Base-by-base conservation (phyloP, 495 filamentous ascomycete genomes). In the Penicillium mononematosum region DNA sequence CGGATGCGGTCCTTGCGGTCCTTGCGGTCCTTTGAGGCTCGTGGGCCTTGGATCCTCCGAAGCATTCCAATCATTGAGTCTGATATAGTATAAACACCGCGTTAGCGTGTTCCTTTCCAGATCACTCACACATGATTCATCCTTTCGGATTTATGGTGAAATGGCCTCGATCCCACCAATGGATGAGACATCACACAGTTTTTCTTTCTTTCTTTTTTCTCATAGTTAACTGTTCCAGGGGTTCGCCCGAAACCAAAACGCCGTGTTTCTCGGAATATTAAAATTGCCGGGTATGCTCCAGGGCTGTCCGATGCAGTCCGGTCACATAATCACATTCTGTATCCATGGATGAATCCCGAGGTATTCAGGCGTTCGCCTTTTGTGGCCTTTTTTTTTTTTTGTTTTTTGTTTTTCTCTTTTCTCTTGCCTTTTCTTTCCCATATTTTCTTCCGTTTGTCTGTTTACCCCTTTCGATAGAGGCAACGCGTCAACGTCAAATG, bases 1-100 rank as follows among this genome's bases (percentile, higher is more conserved):
- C 32, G 32, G 32, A 29, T 8, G 27, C 27, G 27, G 31, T 8
- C 49, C 54, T 49, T 44, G 47, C 20, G 53, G 25, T 50, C 34
- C 39, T 56, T 55, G 25, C 25, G 25, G 25, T 27, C 25, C 25
- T 47, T 56, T 65, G 61, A 67, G 66, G 59, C 67, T 67, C 65
- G 39, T 53, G 39, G 50, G 53, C 47, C 53, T 47, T 17, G 36
- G 20, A 46, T 44, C 19, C 11, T n/a, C 41, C 38, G 49, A 27
- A 51, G 16, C 16, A 52, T 53, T 53, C 38, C 50, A 44, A 53
- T 51, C 49, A 52, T 19, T 55, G 43, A 25, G 24, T 25, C 5
- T 25, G 24, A 5, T 25, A 55, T 55, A 22, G 2, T 22, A 55
- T 55, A 55, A 46, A 55, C 53, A 25, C 34, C 31, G 29, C 43